Base-by-base conservation (phyloP, 345 rosid genomes). In the Conringia planisiliqua region DNA sequence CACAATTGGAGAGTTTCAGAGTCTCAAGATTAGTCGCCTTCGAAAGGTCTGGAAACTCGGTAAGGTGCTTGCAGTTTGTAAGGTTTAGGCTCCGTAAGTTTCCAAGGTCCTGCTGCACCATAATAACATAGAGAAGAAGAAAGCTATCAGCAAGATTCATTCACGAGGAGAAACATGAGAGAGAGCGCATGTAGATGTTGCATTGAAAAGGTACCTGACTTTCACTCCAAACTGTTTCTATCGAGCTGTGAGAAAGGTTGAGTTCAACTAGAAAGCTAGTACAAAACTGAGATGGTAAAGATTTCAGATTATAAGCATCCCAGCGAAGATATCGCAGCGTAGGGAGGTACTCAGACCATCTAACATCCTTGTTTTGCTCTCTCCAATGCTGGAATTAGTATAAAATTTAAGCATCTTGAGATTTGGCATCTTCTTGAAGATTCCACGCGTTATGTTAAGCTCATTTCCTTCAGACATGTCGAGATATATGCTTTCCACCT, bases 61-160 rank as follows among this genome's bases (percentile, higher is more conserved):
- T n/a, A 4, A 77, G 80, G 46, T 71, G n/a, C 36, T 47, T 77
- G 76, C 72, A 77, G 54, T 40, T 30, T 56, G 61, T 71, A 61
- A 77, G 80, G 76, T 77, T 77, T 20, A 77, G 29, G 38, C 1
- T 70, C 67, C 76, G 29, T 63, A 76, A 62, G 62, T 76, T 76
- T 20, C 42, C 44, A 57, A 70, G 80, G 9, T 77, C 80, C 43
- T 77, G 68, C 74, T 42, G 48, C 61, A 66, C 3, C 24, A 22
- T 30, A 17, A 56, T 24, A 56, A 74, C 36, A 40, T 30, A 40
- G 43, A 27, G 22, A 46, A 74, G 27, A 50, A 51, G 7, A 50
- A 56, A 3, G 12, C 0, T 47, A 33, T 70, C 29, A 64, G 64
- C 55, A 44, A 32, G 24, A 42, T 12, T 42, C 30, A 68, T 52